Conservation (phyloP, 1,284 basidiomycete genomes). For the Marasmius sp. region DNA sequence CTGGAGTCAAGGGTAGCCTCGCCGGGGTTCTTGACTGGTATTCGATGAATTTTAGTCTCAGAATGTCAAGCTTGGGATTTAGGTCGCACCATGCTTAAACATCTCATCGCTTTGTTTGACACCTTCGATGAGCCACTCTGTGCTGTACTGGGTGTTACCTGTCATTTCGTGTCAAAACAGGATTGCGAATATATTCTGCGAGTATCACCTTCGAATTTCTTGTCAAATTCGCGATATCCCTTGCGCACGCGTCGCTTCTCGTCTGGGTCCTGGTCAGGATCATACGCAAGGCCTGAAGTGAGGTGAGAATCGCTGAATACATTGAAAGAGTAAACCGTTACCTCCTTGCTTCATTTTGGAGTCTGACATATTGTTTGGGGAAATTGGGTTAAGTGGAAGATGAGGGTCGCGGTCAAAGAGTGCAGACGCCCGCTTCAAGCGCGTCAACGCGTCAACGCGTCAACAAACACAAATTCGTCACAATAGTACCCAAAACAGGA, state of each 20-base stretch:
- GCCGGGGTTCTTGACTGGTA: constrained; percentile 70
- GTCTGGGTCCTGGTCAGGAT: constrained; percentile 78
- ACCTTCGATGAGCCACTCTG: constrained; percentile 54
- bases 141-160: constrained; percentile 53
- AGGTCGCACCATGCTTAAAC: constrained; percentile 52
- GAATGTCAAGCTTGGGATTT: not conserved
- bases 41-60: not conserved
- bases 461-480: not conserved
- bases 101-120: constrained; percentile 57
- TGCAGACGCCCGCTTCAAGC: not conserved
- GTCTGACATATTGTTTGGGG: constrained; percentile 24
- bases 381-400: not conserved
- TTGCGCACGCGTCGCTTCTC: constrained; percentile 71
- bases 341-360: constrained; percentile 25
- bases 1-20: constrained; percentile 81
- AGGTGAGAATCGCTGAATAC: not conserved
- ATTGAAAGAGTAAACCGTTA: not conserved
- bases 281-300: constrained; percentile 48
- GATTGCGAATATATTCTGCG: not conserved
- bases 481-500: not conserved
- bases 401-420: not conserved
- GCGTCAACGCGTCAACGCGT: not conserved
- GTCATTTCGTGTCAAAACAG: constrained; percentile 33
- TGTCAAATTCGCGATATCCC: constrained; percentile 66
- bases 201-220: constrained; percentile 55